phyloP scores from a whole-genome alignment of 768 basidiomycete species.

The Collybia sp. region DNA sequence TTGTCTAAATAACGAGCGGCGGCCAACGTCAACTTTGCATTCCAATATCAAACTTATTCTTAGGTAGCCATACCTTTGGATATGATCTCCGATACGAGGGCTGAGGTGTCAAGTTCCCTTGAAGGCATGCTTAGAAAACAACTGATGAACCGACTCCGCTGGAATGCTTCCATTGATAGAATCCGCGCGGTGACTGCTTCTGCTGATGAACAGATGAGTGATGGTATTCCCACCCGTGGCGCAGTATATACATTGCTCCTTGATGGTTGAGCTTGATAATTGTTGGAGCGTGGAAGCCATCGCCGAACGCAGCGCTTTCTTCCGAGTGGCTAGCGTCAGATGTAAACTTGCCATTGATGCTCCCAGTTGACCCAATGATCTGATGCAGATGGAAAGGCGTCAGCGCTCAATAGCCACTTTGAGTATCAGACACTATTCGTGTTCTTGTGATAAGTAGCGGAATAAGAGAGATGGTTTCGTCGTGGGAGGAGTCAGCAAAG shows the following conservation, averaged over 20 bases:
- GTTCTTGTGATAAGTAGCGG: background rate
- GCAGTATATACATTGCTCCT: slow-evolving; percentile 54
- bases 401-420: too few relatives aligned
- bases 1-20: slow-evolving; percentile 42
- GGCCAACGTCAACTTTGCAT: background rate
- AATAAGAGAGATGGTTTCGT: too few relatives aligned
- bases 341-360: slow-evolving; percentile 7
- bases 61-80: too few relatives aligned
- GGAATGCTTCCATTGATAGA: slow-evolving; percentile 46
- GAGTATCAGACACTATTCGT: background rate
- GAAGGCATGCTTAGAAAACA: slow-evolving; percentile 81
- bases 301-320: slow-evolving; percentile 49
- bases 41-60: background rate
- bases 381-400: background rate
- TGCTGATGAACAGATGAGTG: slow-evolving; percentile 26
- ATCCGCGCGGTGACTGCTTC: slow-evolving; percentile 42
- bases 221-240: slow-evolving; percentile 1
- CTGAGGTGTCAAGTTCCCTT: slow-evolving; percentile 60
- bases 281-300: slow-evolving; percentile 39
- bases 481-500: too few relatives aligned
- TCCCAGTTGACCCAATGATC: background rate
- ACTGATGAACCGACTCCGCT: slow-evolving; percentile 45
- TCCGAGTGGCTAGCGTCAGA: slow-evolving; percentile 38
- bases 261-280: slow-evolving; percentile 38
- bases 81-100: slow-evolving; percentile 40